A percentile compares a stretch with the other conserved stretches of the same genome.
Evolutionary conservation across 2,329 filamentous ascomycete species (phyloP).

Genomic region (Phialemoniopsis sp.): DNA sequence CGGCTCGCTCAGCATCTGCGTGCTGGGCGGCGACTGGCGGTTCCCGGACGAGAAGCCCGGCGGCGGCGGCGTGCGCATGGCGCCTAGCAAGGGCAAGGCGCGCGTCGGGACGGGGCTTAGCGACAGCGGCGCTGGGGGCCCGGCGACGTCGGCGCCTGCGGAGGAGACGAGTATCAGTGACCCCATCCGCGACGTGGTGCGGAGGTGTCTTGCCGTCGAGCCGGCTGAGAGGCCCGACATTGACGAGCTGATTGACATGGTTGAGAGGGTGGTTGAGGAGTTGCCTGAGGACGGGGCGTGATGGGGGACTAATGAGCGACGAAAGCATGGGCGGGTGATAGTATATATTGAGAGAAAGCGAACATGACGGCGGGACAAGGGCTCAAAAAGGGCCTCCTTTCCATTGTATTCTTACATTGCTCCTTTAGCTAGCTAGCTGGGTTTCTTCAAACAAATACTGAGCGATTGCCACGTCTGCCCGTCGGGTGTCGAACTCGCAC

Average conservation of each 20-base stretch:
- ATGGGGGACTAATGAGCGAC: too few species aligned
- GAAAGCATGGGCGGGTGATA: too few species aligned
- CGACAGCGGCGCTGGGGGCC: conserved; percentile 16
- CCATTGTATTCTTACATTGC: too few species aligned
- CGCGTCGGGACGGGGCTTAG: conserved; percentile 10
- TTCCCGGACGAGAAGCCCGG: conserved; percentile 81
- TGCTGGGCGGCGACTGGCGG: conserved; percentile 90
- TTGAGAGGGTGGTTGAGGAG: conserved; percentile 67
- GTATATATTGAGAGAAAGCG: too few species aligned
- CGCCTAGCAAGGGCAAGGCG: conserved; percentile 21
- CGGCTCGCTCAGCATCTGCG: conserved; percentile 86
- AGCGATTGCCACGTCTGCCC: too few species aligned
- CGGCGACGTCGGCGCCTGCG: conserved; percentile 17
- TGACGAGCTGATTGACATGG: conserved; percentile 73
- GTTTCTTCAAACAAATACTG: too few species aligned
- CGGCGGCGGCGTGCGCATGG: conserved; percentile 41
- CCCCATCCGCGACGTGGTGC: conserved; percentile 79
- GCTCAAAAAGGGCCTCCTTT: too few species aligned
- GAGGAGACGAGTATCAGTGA: conserved; percentile 64
- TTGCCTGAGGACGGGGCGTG: conserved; percentile 53
- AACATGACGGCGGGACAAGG: too few species aligned
- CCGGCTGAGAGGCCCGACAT: conserved; percentile 84
- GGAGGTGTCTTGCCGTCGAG: conserved; percentile 82
- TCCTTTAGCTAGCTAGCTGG: too few species aligned
- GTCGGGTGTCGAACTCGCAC: too few species aligned